phyloP scores from a whole-genome alignment of 129 eudicot species.

The Flaveria bidentis region DNA sequence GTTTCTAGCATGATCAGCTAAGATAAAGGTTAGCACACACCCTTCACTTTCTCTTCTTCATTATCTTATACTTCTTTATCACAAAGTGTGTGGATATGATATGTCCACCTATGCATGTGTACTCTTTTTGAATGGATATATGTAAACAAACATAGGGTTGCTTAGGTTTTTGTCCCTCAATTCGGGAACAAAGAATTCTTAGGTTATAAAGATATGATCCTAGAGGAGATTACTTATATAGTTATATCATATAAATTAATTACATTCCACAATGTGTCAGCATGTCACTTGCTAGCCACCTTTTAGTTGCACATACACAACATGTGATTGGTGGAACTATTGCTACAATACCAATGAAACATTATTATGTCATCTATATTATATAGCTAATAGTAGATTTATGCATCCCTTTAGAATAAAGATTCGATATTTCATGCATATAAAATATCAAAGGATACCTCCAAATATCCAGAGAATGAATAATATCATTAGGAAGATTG shows the following conservation, averaged over 20 bases:
- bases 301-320: constrained; percentile 27
- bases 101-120: constrained; percentile 16
- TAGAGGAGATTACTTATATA: constrained; percentile 29
- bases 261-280: constrained; percentile 32
- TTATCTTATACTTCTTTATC: not conserved
- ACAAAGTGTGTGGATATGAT: constrained; percentile 24
- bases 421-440: constrained; percentile 4
- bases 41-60: constrained; percentile 16
- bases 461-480: not conserved
- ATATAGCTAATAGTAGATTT: constrained; percentile 6
- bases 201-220: constrained; percentile 35
- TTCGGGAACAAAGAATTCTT: constrained; percentile 34
- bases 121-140: constrained; percentile 28
- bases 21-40: not conserved
- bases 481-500: not conserved
- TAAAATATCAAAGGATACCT: not conserved
- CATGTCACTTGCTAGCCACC: constrained; percentile 35
- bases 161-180: constrained; percentile 33
- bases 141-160: constrained; percentile 21
- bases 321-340: constrained; percentile 35
- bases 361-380: constrained; percentile 10
- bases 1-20: not conserved
- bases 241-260: not conserved
- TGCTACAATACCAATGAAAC: constrained; percentile 22
- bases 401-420: not conserved